phyloP scores from a whole-genome alignment of 176 grass and related monocot genomes.

The Aechmea fasciata region DNA sequence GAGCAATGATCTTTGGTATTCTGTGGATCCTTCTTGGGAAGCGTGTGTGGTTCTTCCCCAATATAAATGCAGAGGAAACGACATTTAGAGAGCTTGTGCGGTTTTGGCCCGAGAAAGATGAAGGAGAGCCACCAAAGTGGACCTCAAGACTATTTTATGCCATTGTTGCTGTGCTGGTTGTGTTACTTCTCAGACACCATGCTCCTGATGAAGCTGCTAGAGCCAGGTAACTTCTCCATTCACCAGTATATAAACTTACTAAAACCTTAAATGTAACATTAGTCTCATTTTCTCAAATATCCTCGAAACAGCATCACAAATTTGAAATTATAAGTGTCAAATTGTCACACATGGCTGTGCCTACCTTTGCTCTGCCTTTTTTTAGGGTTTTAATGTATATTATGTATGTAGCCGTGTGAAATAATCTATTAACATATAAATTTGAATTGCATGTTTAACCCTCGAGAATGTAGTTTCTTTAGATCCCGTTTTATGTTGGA shows the following conservation, averaged over 20 bases:
- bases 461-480: no score
- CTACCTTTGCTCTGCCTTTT: no score
- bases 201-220: constrained; percentile 99
- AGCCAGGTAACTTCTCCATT: constrained; percentile 61
- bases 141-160: constrained; percentile 81
- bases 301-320: no score
- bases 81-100: constrained; percentile 87
- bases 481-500: no score
- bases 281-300: no score
- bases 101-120: constrained; percentile 97
- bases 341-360: no score
- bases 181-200: constrained; percentile 86
- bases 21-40: constrained; percentile 85
- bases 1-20: constrained; percentile 72
- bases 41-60: constrained; percentile 97
- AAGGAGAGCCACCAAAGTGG: constrained; percentile 73
- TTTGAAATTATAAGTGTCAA: no score
- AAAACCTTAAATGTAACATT: background rate
- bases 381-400: no score
- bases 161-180: constrained; percentile 39
- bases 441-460: no score
- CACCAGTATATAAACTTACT: constrained; percentile 8
- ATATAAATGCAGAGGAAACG: constrained; percentile 98
- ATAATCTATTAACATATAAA: no score
- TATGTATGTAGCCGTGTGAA: no score